These are phyloP conservation scores for Coix lacrymajobi DNA, from an alignment of 176 grass and related monocot genomes.

Conservation along the genomic window DNA sequence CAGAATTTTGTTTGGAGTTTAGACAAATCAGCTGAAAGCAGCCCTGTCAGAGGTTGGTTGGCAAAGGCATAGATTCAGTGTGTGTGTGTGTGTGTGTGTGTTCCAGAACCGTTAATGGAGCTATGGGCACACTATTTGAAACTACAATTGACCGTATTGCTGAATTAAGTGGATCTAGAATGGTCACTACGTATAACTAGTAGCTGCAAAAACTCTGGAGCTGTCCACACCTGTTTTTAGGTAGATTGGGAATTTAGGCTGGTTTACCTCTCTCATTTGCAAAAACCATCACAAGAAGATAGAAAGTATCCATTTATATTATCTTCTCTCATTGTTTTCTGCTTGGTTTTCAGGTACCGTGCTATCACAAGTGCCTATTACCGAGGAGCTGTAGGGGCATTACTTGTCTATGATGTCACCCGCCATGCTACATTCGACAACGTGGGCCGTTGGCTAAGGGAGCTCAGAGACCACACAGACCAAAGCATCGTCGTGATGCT, in stretches of 20 bases:
- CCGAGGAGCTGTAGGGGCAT: constrained; percentile 61
- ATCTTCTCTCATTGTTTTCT: not conserved
- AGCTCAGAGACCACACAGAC: constrained; percentile 69
- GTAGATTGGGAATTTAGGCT: not conserved
- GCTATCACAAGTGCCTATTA: constrained; percentile 78
- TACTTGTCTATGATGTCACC: constrained; percentile 73
- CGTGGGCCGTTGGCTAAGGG: constrained; percentile 53
- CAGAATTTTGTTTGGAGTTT: not conserved
- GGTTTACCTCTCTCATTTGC: not conserved
- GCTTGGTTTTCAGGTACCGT: constrained; percentile 47
- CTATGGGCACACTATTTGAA: not conserved
- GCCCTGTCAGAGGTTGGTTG: not conserved
- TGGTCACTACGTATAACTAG: not conserved
- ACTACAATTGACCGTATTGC: not conserved
- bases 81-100: not conserved
- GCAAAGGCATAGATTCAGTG: not conserved
- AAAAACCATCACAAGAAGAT: not conserved
- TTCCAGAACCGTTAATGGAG: not conserved
- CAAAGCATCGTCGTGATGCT: constrained; percentile 58
- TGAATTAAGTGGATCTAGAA: not conserved
- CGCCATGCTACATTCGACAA: constrained; percentile 54
- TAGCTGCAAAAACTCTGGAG: not conserved
- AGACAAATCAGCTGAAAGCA: not conserved
- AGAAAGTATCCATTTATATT: not conserved
- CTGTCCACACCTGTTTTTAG: not conserved